Evolutionary conservation across 1,139 yeast genomes (phyloP).

Genomic region (Kurtzmaniella quercitrusa): DNA sequence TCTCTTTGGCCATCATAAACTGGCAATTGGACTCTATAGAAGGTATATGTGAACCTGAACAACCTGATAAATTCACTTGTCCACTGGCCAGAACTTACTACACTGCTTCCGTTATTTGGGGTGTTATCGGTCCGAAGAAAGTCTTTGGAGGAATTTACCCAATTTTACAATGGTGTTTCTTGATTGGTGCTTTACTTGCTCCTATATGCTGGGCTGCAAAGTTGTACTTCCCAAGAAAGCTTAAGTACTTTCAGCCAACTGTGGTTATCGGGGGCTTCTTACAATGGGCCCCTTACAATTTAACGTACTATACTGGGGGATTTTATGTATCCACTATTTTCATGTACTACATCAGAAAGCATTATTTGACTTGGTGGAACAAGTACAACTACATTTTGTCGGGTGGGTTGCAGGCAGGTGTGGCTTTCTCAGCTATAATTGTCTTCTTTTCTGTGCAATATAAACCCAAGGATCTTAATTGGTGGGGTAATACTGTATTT

Average conservation of each 20-base stretch:
- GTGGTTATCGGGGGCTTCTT: constrained; percentile 37
- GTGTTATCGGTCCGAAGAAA: constrained; percentile 63
- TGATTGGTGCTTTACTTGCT: constrained; percentile 49
- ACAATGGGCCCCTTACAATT: constrained; percentile 45
- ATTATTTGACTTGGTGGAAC: constrained; percentile 49
- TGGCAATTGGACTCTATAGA: constrained; percentile 46
- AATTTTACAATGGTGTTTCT: constrained; percentile 45
- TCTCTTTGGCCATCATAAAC: constrained; percentile 48
- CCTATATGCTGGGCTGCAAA: constrained; percentile 39
- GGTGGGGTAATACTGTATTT: constrained; percentile 58
- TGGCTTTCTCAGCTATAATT: constrained; percentile 46
- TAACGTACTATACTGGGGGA: constrained; percentile 43
- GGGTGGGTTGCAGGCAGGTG: constrained; percentile 53
- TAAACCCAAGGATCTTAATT: constrained; percentile 29
- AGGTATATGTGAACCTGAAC: constrained; percentile 35
- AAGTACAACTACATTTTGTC: constrained; percentile 53
- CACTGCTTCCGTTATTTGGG: constrained; percentile 56
- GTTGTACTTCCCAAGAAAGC: constrained; percentile 26
- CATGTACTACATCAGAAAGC: constrained; percentile 41
- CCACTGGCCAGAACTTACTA: constrained; percentile 47
- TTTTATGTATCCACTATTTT: constrained; percentile 36
- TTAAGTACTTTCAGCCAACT: constrained; percentile 38
- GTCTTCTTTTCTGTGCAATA: constrained; percentile 52
- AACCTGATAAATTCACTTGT: constrained; percentile 42
- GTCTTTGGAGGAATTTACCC: constrained; percentile 50